Conservation (phyloP, 2,329 filamentous ascomycete genomes). For the Colletotrichum destructivum region DNA sequence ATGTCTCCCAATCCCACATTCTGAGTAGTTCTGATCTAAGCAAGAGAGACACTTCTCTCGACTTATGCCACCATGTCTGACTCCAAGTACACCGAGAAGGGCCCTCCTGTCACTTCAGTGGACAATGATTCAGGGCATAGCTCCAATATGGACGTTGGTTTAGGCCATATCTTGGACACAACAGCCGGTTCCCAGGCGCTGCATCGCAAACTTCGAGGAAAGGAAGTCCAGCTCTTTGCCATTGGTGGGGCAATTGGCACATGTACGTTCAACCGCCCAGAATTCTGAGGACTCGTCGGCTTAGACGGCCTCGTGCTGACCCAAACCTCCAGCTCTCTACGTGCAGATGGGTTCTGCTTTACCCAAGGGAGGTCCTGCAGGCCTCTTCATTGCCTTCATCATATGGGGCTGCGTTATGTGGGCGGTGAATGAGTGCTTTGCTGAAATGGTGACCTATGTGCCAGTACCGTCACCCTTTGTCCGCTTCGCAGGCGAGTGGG, state of each 20-base stretch:
- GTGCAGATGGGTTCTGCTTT: constrained; percentile 15
- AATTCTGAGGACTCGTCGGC: neutral
- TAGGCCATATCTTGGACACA: neutral
- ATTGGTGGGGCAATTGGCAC: constrained; percentile 35
- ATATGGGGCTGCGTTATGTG: constrained; percentile 43
- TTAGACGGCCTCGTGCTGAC: neutral
- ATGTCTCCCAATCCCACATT: neutral
- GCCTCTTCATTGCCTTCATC: constrained; percentile 26
- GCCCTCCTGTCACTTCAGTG: neutral
- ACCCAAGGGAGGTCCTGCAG: constrained; percentile 46
- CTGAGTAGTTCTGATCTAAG: neutral
- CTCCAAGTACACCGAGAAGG: constrained; percentile 1
- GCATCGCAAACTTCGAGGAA: constrained; percentile 4
- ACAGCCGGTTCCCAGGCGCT: constrained; percentile 7
- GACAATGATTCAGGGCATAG: neutral
- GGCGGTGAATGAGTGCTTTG: constrained; percentile 58
- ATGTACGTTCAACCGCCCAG: neutral
- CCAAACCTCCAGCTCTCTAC: constrained; percentile 12
- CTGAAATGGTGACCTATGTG: constrained; percentile 38
- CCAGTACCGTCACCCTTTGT: constrained; percentile 66
- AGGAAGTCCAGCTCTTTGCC: constrained; percentile 15
- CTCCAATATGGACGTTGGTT: neutral
- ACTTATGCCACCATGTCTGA: neutral
- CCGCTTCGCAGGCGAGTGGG: constrained; percentile 64
- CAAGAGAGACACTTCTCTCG: neutral